Evolutionary conservation across 129 eudicot genomes (phyloP).

Genomic region (Flaveria sonorensis): DNA sequence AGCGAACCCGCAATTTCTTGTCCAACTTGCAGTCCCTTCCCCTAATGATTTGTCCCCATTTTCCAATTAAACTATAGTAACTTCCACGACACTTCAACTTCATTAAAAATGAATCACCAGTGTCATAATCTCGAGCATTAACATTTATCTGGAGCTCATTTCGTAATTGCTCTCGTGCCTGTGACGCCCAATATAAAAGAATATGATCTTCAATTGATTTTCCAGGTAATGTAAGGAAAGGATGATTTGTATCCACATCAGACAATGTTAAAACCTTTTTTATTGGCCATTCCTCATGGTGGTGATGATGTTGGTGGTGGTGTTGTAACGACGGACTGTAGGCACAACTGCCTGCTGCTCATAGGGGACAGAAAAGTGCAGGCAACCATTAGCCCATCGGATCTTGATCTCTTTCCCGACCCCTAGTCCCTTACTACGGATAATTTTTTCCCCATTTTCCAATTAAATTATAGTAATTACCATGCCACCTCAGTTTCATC

Average conservation of each 20-base stretch:
- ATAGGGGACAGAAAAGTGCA: conserved; percentile 69
- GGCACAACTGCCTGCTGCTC: conserved; percentile 45
- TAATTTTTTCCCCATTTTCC: conserved; percentile 85
- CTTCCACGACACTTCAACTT: conserved; percentile 77
- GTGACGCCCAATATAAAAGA: conserved; percentile 69
- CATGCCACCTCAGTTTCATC: conserved; percentile 86
- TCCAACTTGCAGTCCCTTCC: conserved; percentile 73
- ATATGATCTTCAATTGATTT: conserved; percentile 81
- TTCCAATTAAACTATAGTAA: conserved; percentile 71
- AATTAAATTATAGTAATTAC: conserved; percentile 71
- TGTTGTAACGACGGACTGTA: conserved; percentile 45
- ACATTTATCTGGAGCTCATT: conserved; percentile 62
- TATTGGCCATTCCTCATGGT: conserved; percentile 71
- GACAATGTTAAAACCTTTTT: conserved; percentile 72
- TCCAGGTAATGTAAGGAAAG: conserved; percentile 79
- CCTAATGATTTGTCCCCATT: conserved; percentile 83
- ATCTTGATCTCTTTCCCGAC: conserved; percentile 78
- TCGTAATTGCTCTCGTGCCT: conserved; percentile 81
- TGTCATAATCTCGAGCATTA: conserved; percentile 71
- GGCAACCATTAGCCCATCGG: conserved; percentile 72
- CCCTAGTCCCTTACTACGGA: conserved; percentile 71
- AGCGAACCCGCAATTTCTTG: conserved; percentile 74
- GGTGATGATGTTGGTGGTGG: conserved; percentile 19
- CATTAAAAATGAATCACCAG: conserved; percentile 66
- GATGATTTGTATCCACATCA: conserved; percentile 86